phyloP scores from a whole-genome alignment of 2,329 filamentous ascomycete species.

The Colletotrichum paranaense region DNA sequence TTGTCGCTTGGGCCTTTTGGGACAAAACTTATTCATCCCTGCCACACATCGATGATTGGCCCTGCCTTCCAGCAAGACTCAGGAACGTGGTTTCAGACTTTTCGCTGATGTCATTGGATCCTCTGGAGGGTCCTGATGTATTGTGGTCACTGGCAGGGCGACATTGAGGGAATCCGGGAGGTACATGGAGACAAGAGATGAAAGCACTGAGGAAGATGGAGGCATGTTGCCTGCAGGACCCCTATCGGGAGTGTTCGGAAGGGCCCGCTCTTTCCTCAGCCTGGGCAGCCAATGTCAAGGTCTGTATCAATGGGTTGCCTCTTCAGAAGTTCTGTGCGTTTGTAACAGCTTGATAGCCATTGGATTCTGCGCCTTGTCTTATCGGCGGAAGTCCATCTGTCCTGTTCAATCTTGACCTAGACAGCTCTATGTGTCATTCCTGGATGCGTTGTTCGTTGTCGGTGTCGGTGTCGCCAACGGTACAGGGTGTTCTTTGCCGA shows the following conservation, averaged over 20 bases:
- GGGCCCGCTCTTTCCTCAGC: conserved; percentile 26
- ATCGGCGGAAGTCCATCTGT: conserved; percentile 3
- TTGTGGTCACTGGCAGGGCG: too few species aligned
- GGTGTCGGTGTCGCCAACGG: not conserved
- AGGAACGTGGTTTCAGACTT: conserved; percentile 34
- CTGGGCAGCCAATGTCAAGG: not conserved
- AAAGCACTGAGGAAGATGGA: conserved; percentile 9
- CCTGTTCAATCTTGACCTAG: not conserved
- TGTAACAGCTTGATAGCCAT: conserved; percentile 13
- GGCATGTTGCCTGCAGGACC: conserved; percentile 35
- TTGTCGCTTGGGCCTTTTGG: conserved; percentile 2
- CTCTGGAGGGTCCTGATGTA: conserved; percentile 32
- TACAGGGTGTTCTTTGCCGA: not conserved
- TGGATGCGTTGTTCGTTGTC: not conserved
- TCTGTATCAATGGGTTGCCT: conserved; percentile 7
- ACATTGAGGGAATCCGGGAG: not conserved
- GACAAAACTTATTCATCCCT: conserved; percentile 7
- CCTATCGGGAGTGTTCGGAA: conserved; percentile 35
- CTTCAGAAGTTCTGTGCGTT: conserved; percentile 3
- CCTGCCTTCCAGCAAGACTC: conserved; percentile 14
- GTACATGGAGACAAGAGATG: not conserved
- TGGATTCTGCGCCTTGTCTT: not conserved
- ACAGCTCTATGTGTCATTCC: not conserved
- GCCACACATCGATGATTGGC: conserved; percentile 23
- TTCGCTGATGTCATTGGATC: conserved; percentile 34